Percentiles rank a stretch among this genome's conserved stretches.
Evolutionary conservation across 2,329 filamentous ascomycete genomes (phyloP).

Genomic region (Tolypocladium album): DNA sequence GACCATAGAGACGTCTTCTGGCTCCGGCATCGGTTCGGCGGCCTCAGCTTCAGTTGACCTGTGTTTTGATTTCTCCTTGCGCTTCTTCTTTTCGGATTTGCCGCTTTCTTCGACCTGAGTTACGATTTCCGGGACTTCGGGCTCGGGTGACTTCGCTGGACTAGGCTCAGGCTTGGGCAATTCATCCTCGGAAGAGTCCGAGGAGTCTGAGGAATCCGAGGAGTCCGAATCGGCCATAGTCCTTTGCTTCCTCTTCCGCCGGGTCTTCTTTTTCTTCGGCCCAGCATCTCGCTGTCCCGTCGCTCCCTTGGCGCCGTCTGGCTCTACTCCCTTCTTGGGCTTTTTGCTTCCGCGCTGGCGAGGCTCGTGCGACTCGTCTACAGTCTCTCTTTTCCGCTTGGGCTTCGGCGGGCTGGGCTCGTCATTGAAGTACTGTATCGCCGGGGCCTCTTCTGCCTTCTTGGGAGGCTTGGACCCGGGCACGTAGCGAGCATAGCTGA

Average conservation of each 20-base stretch:
- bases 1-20: slow-evolving; percentile 1
- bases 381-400: slow-evolving; percentile 26
- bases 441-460: slow-evolving; percentile 5
- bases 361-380: slow-evolving; percentile 14
- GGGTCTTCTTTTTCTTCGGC: slow-evolving; percentile 16
- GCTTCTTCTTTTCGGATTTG: neutral
- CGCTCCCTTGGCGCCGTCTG: slow-evolving; percentile 3
- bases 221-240: slow-evolving; percentile 12
- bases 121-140: neutral
- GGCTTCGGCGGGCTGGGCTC: slow-evolving; percentile 12
- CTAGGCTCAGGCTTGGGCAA: slow-evolving; percentile 1
- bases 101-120: neutral
- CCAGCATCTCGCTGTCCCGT: slow-evolving; percentile 1
- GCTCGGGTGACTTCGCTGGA: slow-evolving; percentile 6
- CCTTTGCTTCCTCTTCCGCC: slow-evolving; percentile 24
- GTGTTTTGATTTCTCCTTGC: neutral
- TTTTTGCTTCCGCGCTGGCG: slow-evolving; percentile 22
- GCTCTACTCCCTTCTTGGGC: slow-evolving; percentile 13
- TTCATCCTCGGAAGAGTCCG: slow-evolving; percentile 6
- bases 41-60: neutral
- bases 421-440: slow-evolving; percentile 17
- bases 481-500: slow-evolving; percentile 30
- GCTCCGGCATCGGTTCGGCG: neutral
- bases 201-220: slow-evolving; percentile 1
- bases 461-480: slow-evolving; percentile 16